Percentiles rank a stretch among this genome's conserved stretches.
phyloP scores from a whole-genome alignment of 495 filamentous ascomycete genomes.

The Penicillium goetzii region DNA sequence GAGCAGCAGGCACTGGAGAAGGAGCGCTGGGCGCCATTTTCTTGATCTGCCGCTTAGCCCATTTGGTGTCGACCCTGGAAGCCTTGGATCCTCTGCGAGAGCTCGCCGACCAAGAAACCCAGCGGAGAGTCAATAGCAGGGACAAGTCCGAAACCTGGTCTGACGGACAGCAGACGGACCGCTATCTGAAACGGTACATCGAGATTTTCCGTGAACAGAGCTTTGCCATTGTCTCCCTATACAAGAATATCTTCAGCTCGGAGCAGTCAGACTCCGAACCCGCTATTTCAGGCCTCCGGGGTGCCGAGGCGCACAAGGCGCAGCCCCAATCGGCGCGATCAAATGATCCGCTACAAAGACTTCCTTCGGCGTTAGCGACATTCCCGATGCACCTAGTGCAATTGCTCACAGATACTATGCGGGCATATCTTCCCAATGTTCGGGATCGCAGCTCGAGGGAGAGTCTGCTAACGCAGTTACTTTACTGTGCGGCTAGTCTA shows the following conservation, averaged over 20 bases:
- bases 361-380: constrained; percentile 78
- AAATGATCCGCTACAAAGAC: constrained; percentile 64
- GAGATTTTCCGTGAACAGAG: constrained; percentile 98
- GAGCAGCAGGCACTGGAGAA: constrained; percentile 51
- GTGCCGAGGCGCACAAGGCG: constrained; percentile 38
- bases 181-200: constrained; percentile 92
- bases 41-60: constrained; percentile 81
- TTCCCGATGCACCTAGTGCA: constrained; percentile 87
- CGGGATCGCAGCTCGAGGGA: constrained; percentile 77
- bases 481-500: constrained; percentile 94
- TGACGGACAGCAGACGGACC: constrained; percentile 87
- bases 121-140: constrained; percentile 37
- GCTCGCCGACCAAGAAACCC: constrained; percentile 85
- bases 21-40: constrained; percentile 81
- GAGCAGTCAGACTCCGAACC: constrained; percentile 44
- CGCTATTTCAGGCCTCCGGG: constrained; percentile 38
- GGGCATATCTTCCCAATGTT: constrained; percentile 80
- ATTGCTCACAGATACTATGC: constrained; percentile 77
- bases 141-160: constrained; percentile 55
- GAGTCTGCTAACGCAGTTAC: constrained; percentile 87
- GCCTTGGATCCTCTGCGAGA: constrained; percentile 86
- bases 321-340: constrained; percentile 28
- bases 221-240: constrained; percentile 92
- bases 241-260: constrained; percentile 81
- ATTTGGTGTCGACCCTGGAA: constrained; percentile 76